Evolutionary conservation across 257 asterid species (phyloP).

Genomic region (Scutellaria minor): DNA sequence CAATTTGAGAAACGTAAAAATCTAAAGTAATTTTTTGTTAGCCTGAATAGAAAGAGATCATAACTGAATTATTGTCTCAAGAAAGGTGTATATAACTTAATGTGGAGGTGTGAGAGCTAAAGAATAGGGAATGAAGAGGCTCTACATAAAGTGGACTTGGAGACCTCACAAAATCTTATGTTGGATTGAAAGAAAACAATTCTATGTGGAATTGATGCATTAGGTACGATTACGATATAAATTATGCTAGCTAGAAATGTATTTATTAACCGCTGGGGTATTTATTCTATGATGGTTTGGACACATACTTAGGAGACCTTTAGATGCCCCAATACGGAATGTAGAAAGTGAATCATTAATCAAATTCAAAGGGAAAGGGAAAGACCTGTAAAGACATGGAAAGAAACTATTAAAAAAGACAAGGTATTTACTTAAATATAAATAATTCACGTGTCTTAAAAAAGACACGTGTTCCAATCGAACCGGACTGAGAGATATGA

Average conservation of each 20-base stretch:
- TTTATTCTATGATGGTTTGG: too few relatives aligned
- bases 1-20: background rate
- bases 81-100: constrained; percentile 9
- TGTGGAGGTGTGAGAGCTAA: background rate
- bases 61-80: constrained; percentile 11
- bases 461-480: too few relatives aligned
- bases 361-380: too few relatives aligned
- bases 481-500: too few relatives aligned
- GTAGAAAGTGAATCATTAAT: too few relatives aligned
- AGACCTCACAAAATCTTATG: background rate
- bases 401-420: too few relatives aligned
- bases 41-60: background rate
- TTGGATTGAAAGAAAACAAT: background rate
- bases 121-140: background rate
- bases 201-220: background rate
- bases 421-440: too few relatives aligned
- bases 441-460: too few relatives aligned
- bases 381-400: too few relatives aligned
- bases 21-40: background rate
- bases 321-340: too few relatives aligned
- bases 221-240: constrained; percentile 13
- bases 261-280: constrained; percentile 2
- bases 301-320: too few relatives aligned
- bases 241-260: constrained; percentile 22
- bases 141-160: background rate